Evolutionary conservation across 257 asterid species (phyloP), one percentile per base, ranked within the genome.

Genomic region (Scutellaria baicalensis): DNA sequence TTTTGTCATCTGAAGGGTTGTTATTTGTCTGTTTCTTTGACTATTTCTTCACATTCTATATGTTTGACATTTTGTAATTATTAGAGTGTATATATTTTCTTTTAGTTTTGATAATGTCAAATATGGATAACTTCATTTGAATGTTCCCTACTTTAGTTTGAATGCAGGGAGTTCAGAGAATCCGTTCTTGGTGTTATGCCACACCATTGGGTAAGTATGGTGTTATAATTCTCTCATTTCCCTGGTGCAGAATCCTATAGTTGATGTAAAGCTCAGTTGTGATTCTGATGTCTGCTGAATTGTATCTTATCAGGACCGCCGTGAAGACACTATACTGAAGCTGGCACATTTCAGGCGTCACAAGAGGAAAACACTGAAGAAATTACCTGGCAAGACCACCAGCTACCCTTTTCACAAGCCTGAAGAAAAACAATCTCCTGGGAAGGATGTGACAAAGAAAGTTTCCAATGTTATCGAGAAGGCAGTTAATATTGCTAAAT

Each of bases 121-220:
- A 40, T 49, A n/a, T 20, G 59, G 18, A 48, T 64, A 70, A 49
- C 13, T 73, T 75, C 40, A 76, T 81, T 71, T 61, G 59, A 64
- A 58, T 71, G 56, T 54, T 75, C 77, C 78, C 84, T 73, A 40
- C 83, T 64, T 61, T 75, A 94, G 98, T 88, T 87, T 79, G 98
- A 94, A 77, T 94, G 99, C 85, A 87, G 99, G 93, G 89, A 91
- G 78, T 89, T 85, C 69, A 85, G 99, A 83, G 97, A 94, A 88
- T 94, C 99, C 49, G 74, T 94, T 78, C 96, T 94, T 68, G 97
- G 97, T 71, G 90, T 94, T 78, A 84, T 94, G 96, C 99, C 99
- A 21, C 99, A 94, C 75, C 87, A 66, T 69, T 94, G 99, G 97
- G 98, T 93, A 80, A 77, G 95, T 78, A 66, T 72, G 75, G 45